phyloP scores from a whole-genome alignment of 129 eudicot genomes.

The Helianthus tuberosus region DNA sequence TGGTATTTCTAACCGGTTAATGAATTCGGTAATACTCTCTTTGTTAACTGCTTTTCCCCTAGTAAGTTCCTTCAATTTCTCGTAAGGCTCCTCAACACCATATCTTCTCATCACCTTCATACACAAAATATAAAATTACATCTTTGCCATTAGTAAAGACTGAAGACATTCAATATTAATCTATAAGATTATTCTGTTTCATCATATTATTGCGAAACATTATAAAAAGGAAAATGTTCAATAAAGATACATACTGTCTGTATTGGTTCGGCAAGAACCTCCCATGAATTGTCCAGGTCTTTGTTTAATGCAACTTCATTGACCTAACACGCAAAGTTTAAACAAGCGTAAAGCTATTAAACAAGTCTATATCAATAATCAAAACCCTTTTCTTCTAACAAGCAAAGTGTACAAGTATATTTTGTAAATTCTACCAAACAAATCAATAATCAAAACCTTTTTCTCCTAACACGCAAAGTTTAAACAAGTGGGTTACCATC shows the following conservation, averaged over 20 bases:
- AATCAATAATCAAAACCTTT: no score
- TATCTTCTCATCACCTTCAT: slow-evolving; percentile 92
- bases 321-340: slow-evolving; percentile 49
- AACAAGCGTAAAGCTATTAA: background rate
- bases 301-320: slow-evolving; percentile 70
- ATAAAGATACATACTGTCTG: slow-evolving; percentile 67
- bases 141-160: background rate
- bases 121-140: slow-evolving; percentile 2
- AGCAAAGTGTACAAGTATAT: background rate
- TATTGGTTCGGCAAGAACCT: slow-evolving; percentile 99
- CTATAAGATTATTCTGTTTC: background rate
- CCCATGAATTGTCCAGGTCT: slow-evolving; percentile 90
- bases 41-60: slow-evolving; percentile 78
- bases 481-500: no score
- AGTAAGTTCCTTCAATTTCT: slow-evolving; percentile 92
- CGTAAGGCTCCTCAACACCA: slow-evolving; percentile 96
- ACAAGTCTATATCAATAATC: background rate
- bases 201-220: background rate
- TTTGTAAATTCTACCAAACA: background rate
- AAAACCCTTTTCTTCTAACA: background rate
- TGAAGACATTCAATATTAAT: background rate
- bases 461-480: no score
- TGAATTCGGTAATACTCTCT: slow-evolving; percentile 73
- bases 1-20: slow-evolving; percentile 68
- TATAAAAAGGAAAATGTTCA: background rate